Percentiles rank a stretch among this genome's conserved stretches.
phyloP scores from a whole-genome alignment of 2,329 filamentous ascomycete genomes.

The Trichophyton rubrum region DNA sequence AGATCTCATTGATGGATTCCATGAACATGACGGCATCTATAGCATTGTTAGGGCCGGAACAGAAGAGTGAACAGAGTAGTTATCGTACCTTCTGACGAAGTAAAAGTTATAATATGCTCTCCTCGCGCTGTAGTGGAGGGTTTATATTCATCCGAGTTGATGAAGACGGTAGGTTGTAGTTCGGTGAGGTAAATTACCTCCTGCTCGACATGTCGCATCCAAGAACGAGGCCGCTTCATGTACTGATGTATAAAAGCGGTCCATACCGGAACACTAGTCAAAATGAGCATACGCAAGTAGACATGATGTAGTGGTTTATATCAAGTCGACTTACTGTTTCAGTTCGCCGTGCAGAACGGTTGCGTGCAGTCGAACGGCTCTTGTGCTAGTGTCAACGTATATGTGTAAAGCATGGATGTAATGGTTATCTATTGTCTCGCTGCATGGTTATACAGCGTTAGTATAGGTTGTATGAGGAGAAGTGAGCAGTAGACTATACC shows the following conservation, averaged over 20 bases:
- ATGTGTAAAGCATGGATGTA: constrained; percentile 45
- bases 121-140: constrained; percentile 27
- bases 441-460: constrained; percentile 15
- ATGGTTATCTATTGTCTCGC: constrained; percentile 40
- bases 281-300: background rate
- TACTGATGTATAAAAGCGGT: constrained; percentile 44
- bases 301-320: background rate
- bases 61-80: background rate
- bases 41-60: too few species aligned
- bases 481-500: constrained; percentile 21
- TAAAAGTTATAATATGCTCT: constrained; percentile 31
- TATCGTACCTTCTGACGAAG: constrained; percentile 19
- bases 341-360: constrained; percentile 41
- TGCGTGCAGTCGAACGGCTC: constrained; percentile 45
- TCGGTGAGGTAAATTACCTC: constrained; percentile 39
- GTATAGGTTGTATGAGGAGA: background rate
- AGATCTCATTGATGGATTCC: background rate
- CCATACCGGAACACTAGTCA: constrained; percentile 44
- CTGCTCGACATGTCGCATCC: constrained; percentile 35
- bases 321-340: constrained; percentile 28
- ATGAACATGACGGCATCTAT: background rate
- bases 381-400: constrained; percentile 39
- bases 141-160: constrained; percentile 36
- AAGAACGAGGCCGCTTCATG: constrained; percentile 32
- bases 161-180: constrained; percentile 42